Evolutionary conservation across 1,284 basidiomycete genomes (phyloP).

Genomic region (Exobasidium cylindrosporum): DNA sequence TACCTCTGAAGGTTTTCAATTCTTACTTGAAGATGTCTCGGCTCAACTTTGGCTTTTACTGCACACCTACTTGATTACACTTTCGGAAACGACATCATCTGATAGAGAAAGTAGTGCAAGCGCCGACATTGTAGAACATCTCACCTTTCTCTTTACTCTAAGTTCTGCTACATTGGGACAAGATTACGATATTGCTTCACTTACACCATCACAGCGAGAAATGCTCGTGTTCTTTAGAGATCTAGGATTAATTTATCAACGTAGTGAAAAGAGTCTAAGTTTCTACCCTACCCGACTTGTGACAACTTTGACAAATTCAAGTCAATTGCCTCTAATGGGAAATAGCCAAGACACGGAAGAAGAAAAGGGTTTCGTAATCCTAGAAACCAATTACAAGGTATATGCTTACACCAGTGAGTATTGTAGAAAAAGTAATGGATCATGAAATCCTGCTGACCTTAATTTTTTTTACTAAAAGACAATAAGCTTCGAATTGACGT

Average conservation of each 20-base stretch:
- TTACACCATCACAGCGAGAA: conserved; percentile 75
- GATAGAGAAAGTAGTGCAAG: conserved; percentile 30
- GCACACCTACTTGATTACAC: conserved; percentile 67
- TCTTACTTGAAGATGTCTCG: conserved; percentile 91
- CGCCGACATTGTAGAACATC: conserved; percentile 85
- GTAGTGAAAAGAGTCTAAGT: conserved; percentile 59
- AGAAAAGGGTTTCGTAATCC: conserved; percentile 76
- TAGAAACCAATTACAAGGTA: conserved; percentile 97
- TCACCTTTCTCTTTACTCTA: conserved; percentile 77
- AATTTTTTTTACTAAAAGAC: conserved; percentile 59
- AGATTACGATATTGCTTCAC: conserved; percentile 74
- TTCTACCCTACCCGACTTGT: conserved; percentile 96
- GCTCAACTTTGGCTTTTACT: conserved; percentile 96
- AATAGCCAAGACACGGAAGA: conserved; percentile 43
- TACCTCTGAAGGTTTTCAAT: conserved; percentile 94
- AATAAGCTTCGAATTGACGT: conserved; percentile 96
- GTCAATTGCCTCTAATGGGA: conserved; percentile 34
- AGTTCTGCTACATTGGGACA: conserved; percentile 47
- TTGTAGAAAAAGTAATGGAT: conserved; percentile 21
- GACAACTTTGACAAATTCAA: conserved; percentile 81
- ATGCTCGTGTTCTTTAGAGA: conserved; percentile 89
- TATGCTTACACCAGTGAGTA: conserved; percentile 82
- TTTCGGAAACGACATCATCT: conserved; percentile 24
- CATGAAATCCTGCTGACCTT: conserved; percentile 2
- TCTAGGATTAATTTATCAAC: conserved; percentile 82